Percentiles rank a stretch among this genome's conserved stretches.
Evolutionary conservation across 2,329 filamentous ascomycete genomes (phyloP).

Genomic region (Coleophoma cylindrospora): DNA sequence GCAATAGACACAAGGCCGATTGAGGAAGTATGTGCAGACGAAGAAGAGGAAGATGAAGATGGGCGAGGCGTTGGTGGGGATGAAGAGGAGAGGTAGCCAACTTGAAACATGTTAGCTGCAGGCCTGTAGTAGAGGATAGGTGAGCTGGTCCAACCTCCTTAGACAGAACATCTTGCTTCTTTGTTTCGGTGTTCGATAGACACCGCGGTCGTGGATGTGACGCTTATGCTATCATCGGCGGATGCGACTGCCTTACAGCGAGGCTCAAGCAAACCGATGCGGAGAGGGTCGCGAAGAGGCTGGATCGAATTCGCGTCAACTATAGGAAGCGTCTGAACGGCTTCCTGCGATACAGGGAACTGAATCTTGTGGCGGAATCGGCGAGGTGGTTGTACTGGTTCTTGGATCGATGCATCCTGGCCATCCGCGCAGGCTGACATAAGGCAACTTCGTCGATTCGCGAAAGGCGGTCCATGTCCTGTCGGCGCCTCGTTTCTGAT

Average conservation of each 20-base stretch:
- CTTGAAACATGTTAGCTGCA: constrained; percentile 36
- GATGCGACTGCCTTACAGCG: neutral
- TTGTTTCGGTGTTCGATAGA: constrained; percentile 13
- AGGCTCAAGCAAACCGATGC: neutral
- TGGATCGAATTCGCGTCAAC: neutral
- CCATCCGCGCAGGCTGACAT: too few relatives aligned
- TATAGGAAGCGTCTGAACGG: too few relatives aligned
- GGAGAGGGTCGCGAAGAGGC: constrained; percentile 1
- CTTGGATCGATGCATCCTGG: too few relatives aligned
- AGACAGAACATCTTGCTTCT: constrained; percentile 51
- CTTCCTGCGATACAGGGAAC: too few relatives aligned
- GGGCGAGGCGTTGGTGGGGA: constrained; percentile 79
- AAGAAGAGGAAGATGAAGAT: constrained; percentile 87
- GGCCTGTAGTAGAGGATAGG: neutral
- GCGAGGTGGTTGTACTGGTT: too few relatives aligned
- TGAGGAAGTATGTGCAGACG: constrained; percentile 90
- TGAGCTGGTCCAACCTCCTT: constrained; percentile 41
- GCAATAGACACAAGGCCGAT: constrained; percentile 96
- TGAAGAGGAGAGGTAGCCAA: constrained; percentile 84
- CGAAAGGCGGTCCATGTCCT: neutral
- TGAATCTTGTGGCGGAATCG: too few relatives aligned
- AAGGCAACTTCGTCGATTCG: too few relatives aligned
- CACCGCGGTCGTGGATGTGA: constrained; percentile 4
- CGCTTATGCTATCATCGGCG: constrained; percentile 17
- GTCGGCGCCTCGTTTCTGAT: neutral